Conservation (phyloP, 2,329 filamentous ascomycete genomes). For the Pseudopyricularia cyperi region DNA sequence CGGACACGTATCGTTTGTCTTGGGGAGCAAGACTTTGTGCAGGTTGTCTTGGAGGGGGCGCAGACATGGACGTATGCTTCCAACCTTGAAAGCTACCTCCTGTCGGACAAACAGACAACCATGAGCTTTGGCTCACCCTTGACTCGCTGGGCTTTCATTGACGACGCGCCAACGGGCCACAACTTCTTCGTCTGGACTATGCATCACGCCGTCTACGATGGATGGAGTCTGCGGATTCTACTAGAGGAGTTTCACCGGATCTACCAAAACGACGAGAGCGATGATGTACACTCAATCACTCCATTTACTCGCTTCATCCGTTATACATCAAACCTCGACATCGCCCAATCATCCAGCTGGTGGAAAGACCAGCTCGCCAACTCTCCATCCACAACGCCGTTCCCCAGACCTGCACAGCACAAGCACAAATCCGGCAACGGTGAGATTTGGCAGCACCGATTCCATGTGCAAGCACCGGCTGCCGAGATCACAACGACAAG, state of each 20-base stretch:
- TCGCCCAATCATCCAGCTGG: background rate
- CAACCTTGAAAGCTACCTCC: background rate
- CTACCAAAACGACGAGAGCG: background rate
- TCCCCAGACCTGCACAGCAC: background rate
- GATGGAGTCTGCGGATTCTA: slow-evolving; percentile 17
- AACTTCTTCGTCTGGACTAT: slow-evolving; percentile 16
- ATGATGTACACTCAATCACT: background rate
- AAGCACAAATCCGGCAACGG: background rate
- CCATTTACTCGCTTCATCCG: background rate
- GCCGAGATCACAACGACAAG: background rate
- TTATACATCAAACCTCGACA: background rate
- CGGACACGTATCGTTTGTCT: slow-evolving; percentile 4
- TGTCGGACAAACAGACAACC: background rate
- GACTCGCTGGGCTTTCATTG: background rate
- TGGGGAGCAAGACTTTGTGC: background rate
- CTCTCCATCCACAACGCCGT: background rate
- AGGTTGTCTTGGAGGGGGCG: background rate
- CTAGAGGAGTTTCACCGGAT: background rate
- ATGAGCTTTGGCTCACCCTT: background rate
- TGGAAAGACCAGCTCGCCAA: background rate
- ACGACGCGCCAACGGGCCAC: background rate
- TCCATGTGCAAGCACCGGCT: background rate
- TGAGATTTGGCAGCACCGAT: background rate
- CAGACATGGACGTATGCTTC: background rate
- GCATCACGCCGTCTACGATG: slow-evolving; percentile 20